phyloP scores from a whole-genome alignment of 2,329 filamentous ascomycete species.

The Emericellopsis atlantica region DNA sequence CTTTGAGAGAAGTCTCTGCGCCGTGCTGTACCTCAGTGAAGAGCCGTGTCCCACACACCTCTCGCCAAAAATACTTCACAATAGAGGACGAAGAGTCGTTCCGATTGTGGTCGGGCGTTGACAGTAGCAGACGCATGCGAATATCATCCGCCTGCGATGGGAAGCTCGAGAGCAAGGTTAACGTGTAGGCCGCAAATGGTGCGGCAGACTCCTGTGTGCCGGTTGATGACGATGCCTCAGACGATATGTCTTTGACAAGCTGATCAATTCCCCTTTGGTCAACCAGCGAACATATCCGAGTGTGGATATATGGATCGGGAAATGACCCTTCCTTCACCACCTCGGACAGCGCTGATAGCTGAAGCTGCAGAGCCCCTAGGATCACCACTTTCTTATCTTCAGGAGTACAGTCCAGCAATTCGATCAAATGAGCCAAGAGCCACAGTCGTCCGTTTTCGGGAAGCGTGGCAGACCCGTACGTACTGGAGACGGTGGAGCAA shows the following conservation, averaged over 20 bases:
- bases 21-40: conserved; percentile 17
- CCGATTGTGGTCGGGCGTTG: conserved; percentile 34
- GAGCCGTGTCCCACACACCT: conserved; percentile 30
- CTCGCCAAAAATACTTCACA: conserved; percentile 67
- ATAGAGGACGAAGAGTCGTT: conserved; percentile 23
- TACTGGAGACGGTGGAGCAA: too few species aligned
- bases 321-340: too few species aligned
- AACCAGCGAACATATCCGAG: conserved; percentile 32
- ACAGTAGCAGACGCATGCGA: conserved; percentile 80
- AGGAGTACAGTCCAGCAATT: too few species aligned
- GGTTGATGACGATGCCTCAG: conserved; percentile 7
- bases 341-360: too few species aligned
- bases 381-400: too few species aligned
- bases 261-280: conserved; percentile 60
- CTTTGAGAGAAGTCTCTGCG: conserved; percentile 13
- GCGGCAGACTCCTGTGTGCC: too few species aligned
- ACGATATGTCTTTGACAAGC: conserved; percentile 19
- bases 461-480: too few species aligned
- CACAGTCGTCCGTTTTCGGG: too few species aligned
- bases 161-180: conserved; percentile 78
- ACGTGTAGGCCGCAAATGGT: conserved; percentile 69
- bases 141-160: conserved; percentile 75
- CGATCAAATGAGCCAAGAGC: too few species aligned
- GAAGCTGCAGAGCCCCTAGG: too few species aligned
- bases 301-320: too few species aligned